These are phyloP conservation scores for Rhinocladiella similis DNA, from an alignment of 2,329 filamentous ascomycete species.

Conservation along the genomic window DNA sequence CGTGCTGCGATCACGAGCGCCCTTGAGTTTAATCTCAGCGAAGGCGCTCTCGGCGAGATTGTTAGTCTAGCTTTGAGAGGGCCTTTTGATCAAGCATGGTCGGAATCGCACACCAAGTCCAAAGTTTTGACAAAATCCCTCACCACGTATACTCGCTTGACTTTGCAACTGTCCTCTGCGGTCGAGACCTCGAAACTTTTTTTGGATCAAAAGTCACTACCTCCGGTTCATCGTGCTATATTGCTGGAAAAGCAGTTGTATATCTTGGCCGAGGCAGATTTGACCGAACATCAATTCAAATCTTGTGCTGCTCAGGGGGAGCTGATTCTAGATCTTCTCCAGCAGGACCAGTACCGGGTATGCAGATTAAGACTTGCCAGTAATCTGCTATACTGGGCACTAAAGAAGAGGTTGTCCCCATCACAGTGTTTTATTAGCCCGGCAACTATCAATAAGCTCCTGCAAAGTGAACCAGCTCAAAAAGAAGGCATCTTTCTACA, in stretches of 20 bases:
- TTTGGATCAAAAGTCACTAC: slow-evolving; percentile 19
- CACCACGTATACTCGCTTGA: slow-evolving; percentile 3
- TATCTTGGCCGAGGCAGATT: slow-evolving; percentile 5
- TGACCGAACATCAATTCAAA: slow-evolving; percentile 7
- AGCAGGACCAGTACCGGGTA: slow-evolving; percentile 12
- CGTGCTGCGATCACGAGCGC: slow-evolving; percentile 40
- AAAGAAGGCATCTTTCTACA: slow-evolving; percentile 13
- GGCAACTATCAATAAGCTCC: neutral
- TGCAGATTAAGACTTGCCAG: slow-evolving; percentile 14
- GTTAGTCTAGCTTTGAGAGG: slow-evolving; percentile 30
- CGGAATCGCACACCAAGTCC: slow-evolving; percentile 37
- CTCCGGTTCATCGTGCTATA: slow-evolving; percentile 23
- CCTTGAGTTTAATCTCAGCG: slow-evolving; percentile 41
- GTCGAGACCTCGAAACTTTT: neutral
- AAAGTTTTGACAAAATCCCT: slow-evolving; percentile 40
- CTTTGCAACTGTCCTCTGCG: neutral
- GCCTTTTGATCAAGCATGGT: slow-evolving; percentile 33
- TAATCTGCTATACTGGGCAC: slow-evolving; percentile 3
- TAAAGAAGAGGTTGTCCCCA: slow-evolving; percentile 8
- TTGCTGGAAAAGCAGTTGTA: slow-evolving; percentile 27
- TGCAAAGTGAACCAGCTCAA: neutral
- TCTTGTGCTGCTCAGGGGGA: slow-evolving; percentile 3
- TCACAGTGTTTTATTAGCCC: slow-evolving; percentile 1
- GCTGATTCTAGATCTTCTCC: slow-evolving; percentile 5
- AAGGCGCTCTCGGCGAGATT: slow-evolving; percentile 37